These are phyloP conservation scores for Mortierella sp. DNA, from an alignment of 371 early-diverging fungal genomes.

Conservation along the genomic window DNA sequence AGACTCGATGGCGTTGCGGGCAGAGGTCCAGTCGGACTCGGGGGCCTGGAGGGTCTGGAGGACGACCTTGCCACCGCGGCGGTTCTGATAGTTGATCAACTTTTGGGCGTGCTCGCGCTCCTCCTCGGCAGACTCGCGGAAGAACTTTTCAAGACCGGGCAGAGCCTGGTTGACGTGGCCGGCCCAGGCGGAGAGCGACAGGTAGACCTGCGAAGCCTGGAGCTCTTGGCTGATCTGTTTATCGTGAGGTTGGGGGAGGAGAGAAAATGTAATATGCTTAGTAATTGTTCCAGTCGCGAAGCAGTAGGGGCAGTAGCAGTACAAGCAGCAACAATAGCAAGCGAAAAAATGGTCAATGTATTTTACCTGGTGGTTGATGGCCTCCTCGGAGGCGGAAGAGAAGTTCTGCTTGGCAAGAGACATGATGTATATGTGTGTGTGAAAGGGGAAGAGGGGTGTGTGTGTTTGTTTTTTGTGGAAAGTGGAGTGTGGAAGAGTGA, in stretches of 20 bases:
- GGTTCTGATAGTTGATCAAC: conserved; percentile 72
- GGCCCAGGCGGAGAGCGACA: conserved; percentile 76
- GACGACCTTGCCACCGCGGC: conserved; percentile 69
- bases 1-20: conserved; percentile 74
- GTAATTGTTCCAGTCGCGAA: background rate
- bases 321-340: too few species aligned
- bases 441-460: background rate
- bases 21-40: conserved; percentile 73
- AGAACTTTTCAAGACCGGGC: conserved; percentile 79
- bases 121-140: conserved; percentile 69
- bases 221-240: conserved; percentile 72
- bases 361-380: conserved; percentile 74
- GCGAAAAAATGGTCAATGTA: too few species aligned
- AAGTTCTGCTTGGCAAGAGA: conserved; percentile 79
- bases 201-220: conserved; percentile 74
- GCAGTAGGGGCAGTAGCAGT: background rate
- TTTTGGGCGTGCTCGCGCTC: conserved; percentile 72
- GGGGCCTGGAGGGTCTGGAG: conserved; percentile 60
- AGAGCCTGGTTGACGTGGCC: conserved; percentile 71
- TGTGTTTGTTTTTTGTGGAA: background rate
- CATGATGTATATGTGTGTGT: conserved; percentile 56
- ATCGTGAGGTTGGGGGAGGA: background rate
- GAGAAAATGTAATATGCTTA: background rate
- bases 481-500: background rate
- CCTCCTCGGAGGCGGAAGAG: conserved; percentile 70